These are phyloP conservation scores for Pyrenochaeta sp. DNA, from an alignment of 2,329 filamentous ascomycete species.

Conservation along the genomic window DNA sequence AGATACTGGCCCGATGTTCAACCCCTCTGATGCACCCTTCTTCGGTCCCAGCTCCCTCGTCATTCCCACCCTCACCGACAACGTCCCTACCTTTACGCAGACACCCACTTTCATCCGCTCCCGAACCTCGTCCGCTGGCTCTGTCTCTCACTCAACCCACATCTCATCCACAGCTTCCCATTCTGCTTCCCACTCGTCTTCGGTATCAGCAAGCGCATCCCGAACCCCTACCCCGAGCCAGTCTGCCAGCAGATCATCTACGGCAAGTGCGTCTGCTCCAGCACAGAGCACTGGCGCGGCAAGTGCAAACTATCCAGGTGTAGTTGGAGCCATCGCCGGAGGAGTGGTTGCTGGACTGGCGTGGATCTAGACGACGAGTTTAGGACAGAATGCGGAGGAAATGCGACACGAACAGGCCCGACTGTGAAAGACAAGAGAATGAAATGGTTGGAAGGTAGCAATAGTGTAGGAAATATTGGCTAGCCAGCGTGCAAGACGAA, in stretches of 20 bases:
- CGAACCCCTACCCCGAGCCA: slow-evolving; percentile 11
- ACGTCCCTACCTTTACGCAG: slow-evolving; percentile 9
- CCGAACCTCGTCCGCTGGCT: slow-evolving; percentile 6
- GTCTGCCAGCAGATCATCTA: slow-evolving; percentile 9
- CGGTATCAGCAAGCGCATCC: slow-evolving; percentile 8
- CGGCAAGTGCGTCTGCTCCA: slow-evolving; percentile 17
- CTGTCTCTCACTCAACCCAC: slow-evolving; percentile 3
- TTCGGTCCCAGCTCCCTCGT: slow-evolving; percentile 27
- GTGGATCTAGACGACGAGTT: slow-evolving; percentile 12
- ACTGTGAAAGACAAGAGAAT: not conserved
- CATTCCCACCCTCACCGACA: slow-evolving; percentile 20
- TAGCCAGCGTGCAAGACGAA: not conserved
- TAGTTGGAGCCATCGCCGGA: slow-evolving; percentile 28
- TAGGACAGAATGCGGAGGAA: not conserved
- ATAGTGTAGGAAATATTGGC: not conserved
- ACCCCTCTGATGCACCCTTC: slow-evolving; percentile 27
- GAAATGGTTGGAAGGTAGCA: not conserved
- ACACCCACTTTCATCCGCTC: slow-evolving; percentile 14
- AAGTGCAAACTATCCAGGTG: slow-evolving; percentile 17
- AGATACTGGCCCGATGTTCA: slow-evolving; percentile 30
- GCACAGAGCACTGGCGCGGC: slow-evolving; percentile 30
- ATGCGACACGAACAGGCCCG: not conserved
- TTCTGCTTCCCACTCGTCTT: slow-evolving; percentile 5
- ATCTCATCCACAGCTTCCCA: slow-evolving; percentile 1
- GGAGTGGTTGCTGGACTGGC: slow-evolving; percentile 32